A percentile compares a stretch with the other conserved stretches of the same genome.
phyloP scores from a whole-genome alignment of 192 early-diverging fungal genomes.

The Phlyctochytrium planicorne region DNA sequence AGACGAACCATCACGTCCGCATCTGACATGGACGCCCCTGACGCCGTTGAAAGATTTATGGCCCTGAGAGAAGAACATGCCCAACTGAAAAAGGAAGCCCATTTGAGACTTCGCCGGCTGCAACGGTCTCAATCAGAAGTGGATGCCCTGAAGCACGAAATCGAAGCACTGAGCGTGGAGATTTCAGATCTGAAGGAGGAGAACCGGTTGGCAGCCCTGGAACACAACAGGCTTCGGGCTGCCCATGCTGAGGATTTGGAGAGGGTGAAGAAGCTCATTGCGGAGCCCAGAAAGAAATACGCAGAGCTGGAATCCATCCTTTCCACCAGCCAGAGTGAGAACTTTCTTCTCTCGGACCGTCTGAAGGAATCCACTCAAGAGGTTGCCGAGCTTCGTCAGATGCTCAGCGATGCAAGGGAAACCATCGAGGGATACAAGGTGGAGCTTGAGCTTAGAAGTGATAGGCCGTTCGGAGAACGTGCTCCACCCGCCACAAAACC shows the following conservation, averaged over 20 bases:
- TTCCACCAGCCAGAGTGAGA: background rate
- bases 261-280: background rate
- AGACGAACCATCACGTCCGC: background rate
- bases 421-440: background rate
- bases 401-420: background rate
- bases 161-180: background rate
- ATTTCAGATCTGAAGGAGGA: background rate
- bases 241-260: constrained; percentile 2
- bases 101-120: background rate
- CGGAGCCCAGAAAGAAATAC: background rate
- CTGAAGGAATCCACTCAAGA: background rate
- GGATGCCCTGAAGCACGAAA: background rate
- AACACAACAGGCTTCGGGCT: constrained; percentile 1
- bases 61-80: background rate
- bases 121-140: background rate
- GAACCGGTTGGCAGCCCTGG: background rate
- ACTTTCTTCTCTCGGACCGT: background rate
- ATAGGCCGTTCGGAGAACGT: too few species aligned
- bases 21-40: background rate
- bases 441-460: background rate
- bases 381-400: background rate
- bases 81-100: background rate
- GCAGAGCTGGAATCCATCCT: background rate
- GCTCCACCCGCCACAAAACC: too few species aligned
- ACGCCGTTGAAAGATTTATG: background rate